Percentiles rank a stretch among this genome's conserved stretches.
These are phyloP conservation scores for Globisporangium takayamanum DNA, from an alignment of 352 stramenopile species.

Conservation along the genomic window DNA sequence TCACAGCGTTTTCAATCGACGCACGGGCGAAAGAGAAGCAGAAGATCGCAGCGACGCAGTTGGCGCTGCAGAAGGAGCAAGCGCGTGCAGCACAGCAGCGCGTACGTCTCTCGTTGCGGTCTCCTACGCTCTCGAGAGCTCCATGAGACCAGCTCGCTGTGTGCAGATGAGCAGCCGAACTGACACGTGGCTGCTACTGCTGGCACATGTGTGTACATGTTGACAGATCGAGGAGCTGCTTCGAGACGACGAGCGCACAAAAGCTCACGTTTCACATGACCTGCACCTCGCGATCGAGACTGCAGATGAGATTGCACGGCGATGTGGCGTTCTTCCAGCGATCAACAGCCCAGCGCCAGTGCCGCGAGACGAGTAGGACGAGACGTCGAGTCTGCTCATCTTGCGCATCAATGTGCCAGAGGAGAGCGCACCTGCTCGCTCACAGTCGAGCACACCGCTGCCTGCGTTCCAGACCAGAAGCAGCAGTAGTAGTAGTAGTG, in stretches of 20 bases:
- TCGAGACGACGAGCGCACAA: constrained; percentile 5
- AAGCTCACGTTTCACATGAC: constrained; percentile 4
- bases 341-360: constrained; percentile 36
- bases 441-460: constrained; percentile 2
- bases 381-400: constrained; percentile 42
- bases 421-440: not conserved
- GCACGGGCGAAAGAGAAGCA: constrained; percentile 22
- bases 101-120: not conserved
- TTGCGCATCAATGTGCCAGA: constrained; percentile 33
- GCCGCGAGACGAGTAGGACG: constrained; percentile 34
- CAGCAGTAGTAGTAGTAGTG: not conserved
- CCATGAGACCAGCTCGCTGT: no score
- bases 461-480: constrained; percentile 7
- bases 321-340: constrained; percentile 42
- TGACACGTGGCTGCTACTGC: not conserved
- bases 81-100: constrained; percentile 1
- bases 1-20: constrained; percentile 43
- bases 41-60: constrained; percentile 4
- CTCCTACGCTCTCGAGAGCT: not conserved
- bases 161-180: no score
- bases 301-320: constrained; percentile 38
- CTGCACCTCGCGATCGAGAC: constrained; percentile 28
- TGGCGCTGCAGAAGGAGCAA: not conserved
- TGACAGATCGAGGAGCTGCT: constrained; percentile 13
- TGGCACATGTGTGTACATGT: not conserved